These are phyloP conservation scores for Quillaja saponaria DNA, from an alignment of 306 rosid genomes.

Conservation along the genomic window DNA sequence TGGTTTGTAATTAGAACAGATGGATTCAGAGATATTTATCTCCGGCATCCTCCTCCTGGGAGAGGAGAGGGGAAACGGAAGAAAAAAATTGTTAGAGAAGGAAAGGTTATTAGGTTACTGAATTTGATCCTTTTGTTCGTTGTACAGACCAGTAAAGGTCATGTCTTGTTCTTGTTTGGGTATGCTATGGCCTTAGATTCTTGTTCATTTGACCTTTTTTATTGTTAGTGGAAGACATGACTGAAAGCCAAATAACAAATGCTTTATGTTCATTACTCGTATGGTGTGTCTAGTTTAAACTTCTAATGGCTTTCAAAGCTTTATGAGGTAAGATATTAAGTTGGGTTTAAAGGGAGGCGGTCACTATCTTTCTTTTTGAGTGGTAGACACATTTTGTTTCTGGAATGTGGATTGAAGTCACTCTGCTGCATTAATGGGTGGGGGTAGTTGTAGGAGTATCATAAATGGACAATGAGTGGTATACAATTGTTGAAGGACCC, in stretches of 20 bases:
- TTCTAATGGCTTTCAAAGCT: constrained; percentile 24
- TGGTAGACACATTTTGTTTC: constrained; percentile 23
- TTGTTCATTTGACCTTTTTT: constrained; percentile 36
- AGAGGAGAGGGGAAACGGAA: constrained; percentile 36
- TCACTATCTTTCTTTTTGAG: constrained; percentile 23
- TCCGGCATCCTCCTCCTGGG: constrained; percentile 30
- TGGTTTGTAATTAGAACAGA: constrained; percentile 39
- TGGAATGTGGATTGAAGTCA: constrained; percentile 25
- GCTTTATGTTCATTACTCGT: constrained; percentile 42
- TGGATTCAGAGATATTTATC: constrained; percentile 38
- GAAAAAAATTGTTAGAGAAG: constrained; percentile 34
- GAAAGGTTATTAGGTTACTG: constrained; percentile 39
- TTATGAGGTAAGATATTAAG: constrained; percentile 30
- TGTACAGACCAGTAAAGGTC: constrained; percentile 72
- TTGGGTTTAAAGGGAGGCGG: constrained; percentile 35
- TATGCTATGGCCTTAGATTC: constrained; percentile 50
- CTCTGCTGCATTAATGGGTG: constrained; percentile 24
- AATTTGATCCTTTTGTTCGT: constrained; percentile 52
- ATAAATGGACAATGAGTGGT: constrained; percentile 19
- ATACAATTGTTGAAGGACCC: constrained; percentile 10
- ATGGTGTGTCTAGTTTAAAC: constrained; percentile 36
- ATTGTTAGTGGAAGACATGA: constrained; percentile 44
- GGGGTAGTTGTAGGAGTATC: constrained; percentile 15
- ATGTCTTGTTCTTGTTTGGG: constrained; percentile 47
- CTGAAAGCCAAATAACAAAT: constrained; percentile 55